Evolutionary conservation across 164 flowering plant genomes (phyloP).

Genomic region (Vitis rupestris): DNA sequence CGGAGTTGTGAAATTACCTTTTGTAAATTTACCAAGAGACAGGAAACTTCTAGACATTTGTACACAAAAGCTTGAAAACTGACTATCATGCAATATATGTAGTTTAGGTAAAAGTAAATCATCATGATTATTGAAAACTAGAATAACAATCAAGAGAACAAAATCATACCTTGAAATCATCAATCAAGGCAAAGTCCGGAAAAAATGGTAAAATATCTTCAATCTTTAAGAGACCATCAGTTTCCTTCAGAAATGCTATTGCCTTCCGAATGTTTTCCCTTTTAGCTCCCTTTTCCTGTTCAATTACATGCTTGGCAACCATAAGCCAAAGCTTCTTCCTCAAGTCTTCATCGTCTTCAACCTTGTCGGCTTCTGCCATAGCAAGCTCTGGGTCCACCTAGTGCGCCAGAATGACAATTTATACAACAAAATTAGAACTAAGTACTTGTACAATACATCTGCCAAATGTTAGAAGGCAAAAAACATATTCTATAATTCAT

Average conservation of each 20-base stretch:
- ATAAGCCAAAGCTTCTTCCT: conserved; percentile 99
- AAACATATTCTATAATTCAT: neutral
- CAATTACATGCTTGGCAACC: conserved; percentile 98
- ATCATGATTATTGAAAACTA: neutral
- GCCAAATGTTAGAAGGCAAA: neutral
- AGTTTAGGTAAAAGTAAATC: neutral
- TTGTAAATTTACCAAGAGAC: too few species aligned
- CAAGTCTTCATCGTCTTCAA: conserved; percentile 98
- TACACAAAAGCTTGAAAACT: too few species aligned
- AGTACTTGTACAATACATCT: too few species aligned
- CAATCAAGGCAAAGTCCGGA: conserved; percentile 97
- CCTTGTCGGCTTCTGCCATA: conserved; percentile 99
- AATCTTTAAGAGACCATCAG: conserved; percentile 94
- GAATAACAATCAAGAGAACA: neutral
- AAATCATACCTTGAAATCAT: conserved; percentile 83
- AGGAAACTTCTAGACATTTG: too few species aligned
- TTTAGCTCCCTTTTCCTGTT: conserved; percentile 95
- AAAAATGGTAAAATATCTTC: conserved; percentile 98
- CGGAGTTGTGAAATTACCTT: too few species aligned
- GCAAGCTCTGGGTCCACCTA: conserved; percentile 99
- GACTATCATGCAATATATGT: too few species aligned
- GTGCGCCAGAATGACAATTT: conserved; percentile 11
- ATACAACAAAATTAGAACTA: neutral
- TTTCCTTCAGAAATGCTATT: conserved; percentile 97
- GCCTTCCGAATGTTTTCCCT: conserved; percentile 97